Percentiles rank a stretch among this genome's conserved stretches.
Evolutionary conservation across 2,329 filamentous ascomycete genomes (phyloP).

Genomic region (Penicillium sumatraense): DNA sequence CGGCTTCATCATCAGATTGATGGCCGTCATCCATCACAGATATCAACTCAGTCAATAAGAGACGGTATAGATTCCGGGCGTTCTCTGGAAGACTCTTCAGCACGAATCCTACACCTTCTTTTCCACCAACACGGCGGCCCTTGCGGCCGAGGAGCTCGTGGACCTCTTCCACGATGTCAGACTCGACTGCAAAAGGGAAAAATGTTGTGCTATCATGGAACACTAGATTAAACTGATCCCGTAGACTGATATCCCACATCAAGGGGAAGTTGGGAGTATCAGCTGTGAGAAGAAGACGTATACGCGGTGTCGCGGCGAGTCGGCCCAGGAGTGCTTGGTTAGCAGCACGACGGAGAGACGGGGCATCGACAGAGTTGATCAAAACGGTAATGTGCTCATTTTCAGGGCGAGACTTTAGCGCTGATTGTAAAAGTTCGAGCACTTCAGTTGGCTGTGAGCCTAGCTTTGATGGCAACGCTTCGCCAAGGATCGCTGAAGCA

Average conservation of each 20-base stretch:
- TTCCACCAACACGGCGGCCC: slow-evolving; percentile 78
- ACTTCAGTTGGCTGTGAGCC: slow-evolving; percentile 71
- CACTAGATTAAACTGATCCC: slow-evolving; percentile 79
- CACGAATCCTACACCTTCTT: slow-evolving; percentile 90
- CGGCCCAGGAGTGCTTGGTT: slow-evolving; percentile 75
- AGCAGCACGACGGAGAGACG: slow-evolving; percentile 71
- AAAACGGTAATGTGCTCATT: slow-evolving; percentile 65
- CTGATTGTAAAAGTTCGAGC: slow-evolving; percentile 66
- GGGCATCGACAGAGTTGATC: slow-evolving; percentile 85
- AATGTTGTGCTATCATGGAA: slow-evolving; percentile 97
- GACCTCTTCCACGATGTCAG: slow-evolving; percentile 87
- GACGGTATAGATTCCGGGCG: slow-evolving; percentile 80
- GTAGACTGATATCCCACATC: slow-evolving; percentile 87
- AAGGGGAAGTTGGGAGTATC: slow-evolving; percentile 87
- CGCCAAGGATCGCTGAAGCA: slow-evolving; percentile 61
- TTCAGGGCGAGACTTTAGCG: slow-evolving; percentile 58
- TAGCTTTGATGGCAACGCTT: slow-evolving; percentile 52
- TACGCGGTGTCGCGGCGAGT: slow-evolving; percentile 72
- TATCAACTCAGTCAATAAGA: slow-evolving; percentile 84
- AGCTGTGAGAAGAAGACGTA: slow-evolving; percentile 77
- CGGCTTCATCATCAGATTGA: slow-evolving; percentile 57
- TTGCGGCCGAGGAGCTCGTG: slow-evolving; percentile 84
- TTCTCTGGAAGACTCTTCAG: slow-evolving; percentile 90
- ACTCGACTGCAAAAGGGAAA: slow-evolving; percentile 70
- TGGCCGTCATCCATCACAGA: slow-evolving; percentile 63